A percentile compares a stretch with the other conserved stretches of the same genome.
These are phyloP conservation scores for Botrytis fabae DNA, from an alignment of 2,329 filamentous ascomycete genomes.

Conservation along the genomic window DNA sequence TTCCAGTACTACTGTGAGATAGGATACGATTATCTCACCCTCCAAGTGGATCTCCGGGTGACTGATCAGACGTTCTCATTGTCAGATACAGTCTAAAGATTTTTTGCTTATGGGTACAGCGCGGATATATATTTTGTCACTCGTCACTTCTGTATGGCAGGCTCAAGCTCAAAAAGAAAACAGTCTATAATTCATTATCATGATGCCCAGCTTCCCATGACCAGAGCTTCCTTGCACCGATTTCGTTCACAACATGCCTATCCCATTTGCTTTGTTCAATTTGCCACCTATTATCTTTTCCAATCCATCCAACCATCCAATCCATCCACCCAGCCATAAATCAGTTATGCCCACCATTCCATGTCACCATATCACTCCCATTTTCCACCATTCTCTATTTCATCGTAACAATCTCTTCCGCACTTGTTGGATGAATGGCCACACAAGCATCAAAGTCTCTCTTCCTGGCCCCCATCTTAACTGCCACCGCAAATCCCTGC, in stretches of 20 bases:
- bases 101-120: neutral
- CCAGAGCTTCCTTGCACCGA: neutral
- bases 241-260: neutral
- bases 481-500: conserved; percentile 73
- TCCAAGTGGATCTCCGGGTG: neutral
- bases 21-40: neutral
- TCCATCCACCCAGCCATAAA: neutral
- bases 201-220: neutral
- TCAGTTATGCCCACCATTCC: neutral
- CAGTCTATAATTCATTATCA: neutral
- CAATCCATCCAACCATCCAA: neutral
- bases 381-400: neutral
- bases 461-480: conserved; percentile 82
- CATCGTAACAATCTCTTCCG: conserved; percentile 65
- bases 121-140: neutral
- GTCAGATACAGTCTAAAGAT: neutral
- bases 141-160: neutral
- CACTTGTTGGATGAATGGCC: conserved; percentile 75
- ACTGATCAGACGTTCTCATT: neutral
- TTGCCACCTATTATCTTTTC: neutral
- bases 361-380: neutral
- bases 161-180: neutral
- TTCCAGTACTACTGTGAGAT: neutral
- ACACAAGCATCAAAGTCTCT: conserved; percentile 73
- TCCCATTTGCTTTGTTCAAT: neutral